Percentiles rank a stretch among this genome's conserved stretches.
Evolutionary conservation across 441 rosid genomes (phyloP).

Genomic region (Gossypium gossypioides): DNA sequence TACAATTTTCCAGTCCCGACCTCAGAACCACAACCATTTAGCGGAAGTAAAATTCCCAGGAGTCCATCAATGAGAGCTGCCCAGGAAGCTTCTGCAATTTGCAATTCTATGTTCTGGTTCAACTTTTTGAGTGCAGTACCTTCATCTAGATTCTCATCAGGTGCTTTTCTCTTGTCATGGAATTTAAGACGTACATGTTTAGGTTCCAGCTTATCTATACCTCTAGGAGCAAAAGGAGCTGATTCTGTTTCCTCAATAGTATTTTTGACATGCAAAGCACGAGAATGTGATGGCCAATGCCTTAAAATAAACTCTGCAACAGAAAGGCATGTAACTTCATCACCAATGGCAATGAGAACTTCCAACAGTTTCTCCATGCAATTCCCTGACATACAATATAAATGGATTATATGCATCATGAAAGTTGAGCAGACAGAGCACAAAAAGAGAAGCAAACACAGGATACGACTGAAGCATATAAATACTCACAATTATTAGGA

Average conservation of each 20-base stretch:
- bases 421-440: not conserved
- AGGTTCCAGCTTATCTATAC: slow-evolving; percentile 92
- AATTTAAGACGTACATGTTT: slow-evolving; percentile 79
- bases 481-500: slow-evolving; percentile 83
- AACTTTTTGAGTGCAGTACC: slow-evolving; percentile 44
- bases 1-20: slow-evolving; percentile 19
- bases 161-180: slow-evolving; percentile 73
- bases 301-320: slow-evolving; percentile 88
- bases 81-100: slow-evolving; percentile 68
- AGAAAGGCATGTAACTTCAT: slow-evolving; percentile 94
- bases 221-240: slow-evolving; percentile 83
- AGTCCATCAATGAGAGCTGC: slow-evolving; percentile 54
- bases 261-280: slow-evolving; percentile 78
- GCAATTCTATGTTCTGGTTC: slow-evolving; percentile 46
- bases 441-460: not conserved
- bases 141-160: slow-evolving; percentile 40
- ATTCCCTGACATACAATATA: slow-evolving; percentile 56
- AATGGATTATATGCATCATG: not conserved
- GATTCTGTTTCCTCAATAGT: slow-evolving; percentile 69
- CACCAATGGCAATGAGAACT: slow-evolving; percentile 97
- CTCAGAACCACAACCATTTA: slow-evolving; percentile 30
- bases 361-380: slow-evolving; percentile 99
- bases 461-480: slow-evolving; percentile 1
- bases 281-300: slow-evolving; percentile 98
- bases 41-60: slow-evolving; percentile 58